Percentiles rank a stretch among this genome's conserved stretches.
Evolutionary conservation across 1,284 basidiomycete species (phyloP).

Genomic region (Agaricales sp.): DNA sequence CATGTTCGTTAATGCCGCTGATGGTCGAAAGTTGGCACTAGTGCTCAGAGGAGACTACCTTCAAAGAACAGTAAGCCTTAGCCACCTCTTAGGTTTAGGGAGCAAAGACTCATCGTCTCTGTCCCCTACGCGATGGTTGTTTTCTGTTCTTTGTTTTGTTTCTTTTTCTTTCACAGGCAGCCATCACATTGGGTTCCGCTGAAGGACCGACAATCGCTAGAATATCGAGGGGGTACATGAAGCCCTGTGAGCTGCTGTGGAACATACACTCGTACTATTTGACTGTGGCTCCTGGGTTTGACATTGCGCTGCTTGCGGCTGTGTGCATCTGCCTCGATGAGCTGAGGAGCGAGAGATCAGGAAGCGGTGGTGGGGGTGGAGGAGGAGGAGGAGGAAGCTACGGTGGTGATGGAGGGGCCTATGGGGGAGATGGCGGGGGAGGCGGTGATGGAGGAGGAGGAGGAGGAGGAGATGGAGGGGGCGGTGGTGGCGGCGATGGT

Average conservation of each 20-base stretch:
- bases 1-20: background rate
- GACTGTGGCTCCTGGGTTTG: background rate
- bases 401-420: constrained; percentile 50
- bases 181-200: background rate
- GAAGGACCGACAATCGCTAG: background rate
- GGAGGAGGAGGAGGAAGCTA: no score
- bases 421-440: constrained; percentile 37
- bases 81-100: no score
- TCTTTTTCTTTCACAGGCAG: background rate
- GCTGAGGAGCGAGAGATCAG: background rate
- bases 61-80: background rate
- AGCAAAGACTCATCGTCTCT: no score
- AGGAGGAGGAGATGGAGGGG: constrained; percentile 63
- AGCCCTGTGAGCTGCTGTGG: background rate
- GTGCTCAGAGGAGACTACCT: background rate
- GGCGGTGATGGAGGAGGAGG: constrained; percentile 48
- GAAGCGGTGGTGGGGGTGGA: background rate
- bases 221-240: background rate
- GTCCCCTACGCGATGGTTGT: no score
- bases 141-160: background rate
- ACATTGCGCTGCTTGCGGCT: background rate
- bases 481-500: constrained; percentile 64
- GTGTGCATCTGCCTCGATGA: background rate
- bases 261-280: background rate
- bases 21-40: background rate